Percentiles rank a stretch among this genome's conserved stretches.
phyloP scores from a whole-genome alignment of 2,329 filamentous ascomycete species.

The Rhinocladiella similis region DNA sequence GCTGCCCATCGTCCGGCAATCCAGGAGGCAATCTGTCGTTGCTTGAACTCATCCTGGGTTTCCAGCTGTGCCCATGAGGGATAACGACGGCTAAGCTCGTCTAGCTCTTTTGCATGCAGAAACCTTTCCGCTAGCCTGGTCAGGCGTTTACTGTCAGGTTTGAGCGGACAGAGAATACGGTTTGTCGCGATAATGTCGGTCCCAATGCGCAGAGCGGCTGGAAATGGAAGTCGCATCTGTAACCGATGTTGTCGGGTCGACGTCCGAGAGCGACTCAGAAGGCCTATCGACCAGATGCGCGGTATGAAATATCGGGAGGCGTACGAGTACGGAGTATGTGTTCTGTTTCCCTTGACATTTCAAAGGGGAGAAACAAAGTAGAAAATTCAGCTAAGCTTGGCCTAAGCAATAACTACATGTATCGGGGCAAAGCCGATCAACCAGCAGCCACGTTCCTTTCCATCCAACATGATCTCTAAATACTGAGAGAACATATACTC shows the following conservation, averaged over 20 bases:
- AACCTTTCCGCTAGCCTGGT: constrained; percentile 42
- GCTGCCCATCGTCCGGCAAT: constrained; percentile 63
- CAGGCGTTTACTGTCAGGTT: constrained; percentile 30
- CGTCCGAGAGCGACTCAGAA: neutral
- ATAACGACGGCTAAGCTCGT: constrained; percentile 39
- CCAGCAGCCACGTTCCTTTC: too few species aligned
- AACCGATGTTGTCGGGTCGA: neutral
- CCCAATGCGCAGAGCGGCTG: constrained; percentile 68
- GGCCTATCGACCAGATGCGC: neutral
- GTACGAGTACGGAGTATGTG: too few species aligned
- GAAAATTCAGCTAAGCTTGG: neutral
- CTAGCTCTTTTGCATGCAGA: constrained; percentile 41
- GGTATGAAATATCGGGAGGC: neutral
- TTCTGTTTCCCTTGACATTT: too few species aligned
- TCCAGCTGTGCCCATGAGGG: constrained; percentile 9
- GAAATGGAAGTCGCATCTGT: constrained; percentile 48
- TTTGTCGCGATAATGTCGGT: constrained; percentile 74
- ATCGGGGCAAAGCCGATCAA: too few species aligned
- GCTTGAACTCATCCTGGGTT: constrained; percentile 5
- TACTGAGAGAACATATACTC: too few species aligned
- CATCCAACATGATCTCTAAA: too few species aligned
- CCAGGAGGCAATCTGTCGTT: constrained; percentile 31
- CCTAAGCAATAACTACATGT: neutral
- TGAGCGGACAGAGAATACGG: constrained; percentile 63
- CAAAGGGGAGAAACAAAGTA: too few species aligned